These are phyloP conservation scores for Colletotrichum melonis DNA, from an alignment of 2,329 filamentous ascomycete species.

Conservation along the genomic window DNA sequence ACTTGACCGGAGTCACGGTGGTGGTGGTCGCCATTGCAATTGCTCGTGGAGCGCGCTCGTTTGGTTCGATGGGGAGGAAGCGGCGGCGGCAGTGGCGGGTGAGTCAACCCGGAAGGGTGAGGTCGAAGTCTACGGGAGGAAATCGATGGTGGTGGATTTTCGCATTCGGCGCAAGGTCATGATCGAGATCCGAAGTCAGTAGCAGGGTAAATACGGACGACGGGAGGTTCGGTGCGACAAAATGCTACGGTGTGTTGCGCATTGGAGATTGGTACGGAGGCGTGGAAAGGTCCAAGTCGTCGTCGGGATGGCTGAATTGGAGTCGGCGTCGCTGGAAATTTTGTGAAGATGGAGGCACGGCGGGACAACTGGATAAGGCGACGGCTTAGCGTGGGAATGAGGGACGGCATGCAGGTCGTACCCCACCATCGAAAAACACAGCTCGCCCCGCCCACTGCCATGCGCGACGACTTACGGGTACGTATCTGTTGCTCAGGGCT, in stretches of 20 bases:
- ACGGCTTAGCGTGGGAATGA: constrained; percentile 16
- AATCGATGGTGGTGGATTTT: constrained; percentile 19
- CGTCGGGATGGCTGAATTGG: neutral
- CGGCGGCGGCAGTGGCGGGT: neutral
- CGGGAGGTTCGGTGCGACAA: neutral
- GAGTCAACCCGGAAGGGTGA: constrained; percentile 18
- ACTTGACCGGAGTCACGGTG: constrained; percentile 68
- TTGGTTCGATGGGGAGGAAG: neutral
- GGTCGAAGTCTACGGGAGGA: constrained; percentile 25
- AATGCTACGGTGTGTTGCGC: constrained; percentile 1
- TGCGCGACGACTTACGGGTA: neutral
- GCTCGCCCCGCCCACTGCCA: constrained; percentile 4
- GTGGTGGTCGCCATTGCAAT: constrained; percentile 37
- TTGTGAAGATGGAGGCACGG: constrained; percentile 26
- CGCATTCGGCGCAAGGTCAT: constrained; percentile 35
- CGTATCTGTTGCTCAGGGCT: neutral
- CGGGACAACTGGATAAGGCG: neutral
- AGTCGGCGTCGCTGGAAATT: constrained; percentile 23
- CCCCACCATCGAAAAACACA: constrained; percentile 35
- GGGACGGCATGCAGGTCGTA: constrained; percentile 33
- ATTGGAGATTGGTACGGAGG: neutral
- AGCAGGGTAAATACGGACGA: neutral
- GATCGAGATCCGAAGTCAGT: constrained; percentile 10
- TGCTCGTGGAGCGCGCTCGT: neutral
- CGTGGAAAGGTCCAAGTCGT: neutral